Conservation (phyloP, 164 flowering plant species). For the Taxillus chinensis region DNA sequence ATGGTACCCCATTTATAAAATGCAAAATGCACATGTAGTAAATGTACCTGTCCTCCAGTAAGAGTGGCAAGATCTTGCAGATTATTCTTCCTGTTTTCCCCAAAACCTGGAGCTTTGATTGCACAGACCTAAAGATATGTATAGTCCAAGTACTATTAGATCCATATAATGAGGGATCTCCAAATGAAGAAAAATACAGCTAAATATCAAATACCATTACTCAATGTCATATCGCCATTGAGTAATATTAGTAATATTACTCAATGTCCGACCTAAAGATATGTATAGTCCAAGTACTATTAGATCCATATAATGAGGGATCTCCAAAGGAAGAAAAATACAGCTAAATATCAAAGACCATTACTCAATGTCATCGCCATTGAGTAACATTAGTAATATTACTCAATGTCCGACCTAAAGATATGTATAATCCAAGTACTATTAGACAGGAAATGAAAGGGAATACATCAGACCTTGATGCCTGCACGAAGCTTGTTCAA, state of each 20-base stretch:
- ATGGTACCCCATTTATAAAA: neutral
- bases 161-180: neutral
- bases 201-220: too few species aligned
- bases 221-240: neutral
- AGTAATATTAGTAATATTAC: too few species aligned
- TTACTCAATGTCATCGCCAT: too few species aligned
- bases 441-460: neutral
- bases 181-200: neutral
- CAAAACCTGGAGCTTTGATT: constrained; percentile 94
- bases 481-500: constrained; percentile 92
- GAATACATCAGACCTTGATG: constrained; percentile 47
- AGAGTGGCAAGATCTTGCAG: constrained; percentile 81
- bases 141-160: constrained; percentile 3
- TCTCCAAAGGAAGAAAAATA: neutral
- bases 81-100: constrained; percentile 78
- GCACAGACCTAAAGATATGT: constrained; percentile 61
- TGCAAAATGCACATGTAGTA: neutral
- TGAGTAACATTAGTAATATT: too few species aligned
- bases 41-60: constrained; percentile 66
- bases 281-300: constrained; percentile 4
- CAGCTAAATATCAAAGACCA: too few species aligned
- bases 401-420: too few species aligned
- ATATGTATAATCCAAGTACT: too few species aligned
- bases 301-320: neutral
- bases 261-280: constrained; percentile 51